Conservation (phyloP, 73 alveolate species). For the Paramecium biaurelia region DNA sequence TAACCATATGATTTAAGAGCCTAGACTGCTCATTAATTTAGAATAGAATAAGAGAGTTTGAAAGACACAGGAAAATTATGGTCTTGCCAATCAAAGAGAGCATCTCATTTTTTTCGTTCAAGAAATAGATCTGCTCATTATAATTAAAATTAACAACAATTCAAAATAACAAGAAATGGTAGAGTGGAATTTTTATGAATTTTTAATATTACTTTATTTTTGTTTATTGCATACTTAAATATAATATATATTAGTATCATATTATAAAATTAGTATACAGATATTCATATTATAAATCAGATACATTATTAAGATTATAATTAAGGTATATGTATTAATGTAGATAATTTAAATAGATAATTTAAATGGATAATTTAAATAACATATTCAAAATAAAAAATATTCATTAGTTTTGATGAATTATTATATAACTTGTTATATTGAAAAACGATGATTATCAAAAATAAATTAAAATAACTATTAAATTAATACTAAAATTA, state of each 20-base stretch:
- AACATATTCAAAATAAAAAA: neutral
- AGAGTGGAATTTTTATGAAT: neutral
- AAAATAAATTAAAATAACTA: neutral
- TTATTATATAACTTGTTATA: neutral
- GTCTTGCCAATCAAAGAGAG: neutral
- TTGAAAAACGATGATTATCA: neutral
- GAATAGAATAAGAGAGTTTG: neutral
- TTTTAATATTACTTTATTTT: neutral
- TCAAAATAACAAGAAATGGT: neutral
- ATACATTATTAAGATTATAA: no score
- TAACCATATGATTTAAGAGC: neutral
- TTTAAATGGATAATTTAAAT: no score
- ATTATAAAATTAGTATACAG: no score
- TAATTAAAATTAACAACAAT: neutral
- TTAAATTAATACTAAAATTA: neutral
- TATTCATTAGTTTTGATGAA: no score
- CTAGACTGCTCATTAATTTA: neutral
- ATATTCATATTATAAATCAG: neutral
- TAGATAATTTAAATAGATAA: no score
- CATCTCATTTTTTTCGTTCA: neutral
- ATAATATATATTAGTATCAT: no score
- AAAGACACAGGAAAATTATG: neutral
- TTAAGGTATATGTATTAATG: no score
- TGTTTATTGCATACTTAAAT: neutral
- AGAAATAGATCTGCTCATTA: neutral